Percentiles rank a stretch among this genome's conserved stretches.
These are phyloP conservation scores for Mycena haematopus DNA, from an alignment of 768 basidiomycete genomes.

Conservation along the genomic window DNA sequence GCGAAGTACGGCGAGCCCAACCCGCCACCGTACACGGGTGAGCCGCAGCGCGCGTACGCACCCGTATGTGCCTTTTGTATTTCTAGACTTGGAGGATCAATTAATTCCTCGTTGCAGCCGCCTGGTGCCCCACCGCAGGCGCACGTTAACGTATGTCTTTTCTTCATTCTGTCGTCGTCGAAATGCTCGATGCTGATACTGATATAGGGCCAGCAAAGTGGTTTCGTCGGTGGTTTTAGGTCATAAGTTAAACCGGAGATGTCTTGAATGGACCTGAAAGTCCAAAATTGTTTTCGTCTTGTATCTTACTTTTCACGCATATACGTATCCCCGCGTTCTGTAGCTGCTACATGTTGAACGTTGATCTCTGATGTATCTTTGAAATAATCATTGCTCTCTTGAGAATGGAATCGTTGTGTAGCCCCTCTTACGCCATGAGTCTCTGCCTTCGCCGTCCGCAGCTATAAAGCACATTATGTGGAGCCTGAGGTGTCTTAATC, in stretches of 20 bases:
- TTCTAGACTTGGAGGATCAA: background rate
- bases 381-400: too few relatives aligned
- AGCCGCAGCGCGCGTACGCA: background rate
- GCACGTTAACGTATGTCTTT: constrained; percentile 9
- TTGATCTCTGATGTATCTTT: too few relatives aligned
- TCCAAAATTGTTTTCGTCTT: background rate
- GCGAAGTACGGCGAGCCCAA: constrained; percentile 5
- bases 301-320: background rate
- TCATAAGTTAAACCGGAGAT: background rate
- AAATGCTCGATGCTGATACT: background rate
- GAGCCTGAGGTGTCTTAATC: too few relatives aligned
- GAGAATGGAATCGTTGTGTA: too few relatives aligned
- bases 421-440: too few relatives aligned
- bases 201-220: constrained; percentile 1
- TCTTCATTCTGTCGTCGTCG: background rate
- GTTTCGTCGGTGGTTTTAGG: constrained; percentile 17
- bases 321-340: background rate
- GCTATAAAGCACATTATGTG: too few relatives aligned
- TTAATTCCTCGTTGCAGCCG: background rate
- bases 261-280: background rate
- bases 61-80: background rate
- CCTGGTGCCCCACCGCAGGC: constrained; percentile 18
- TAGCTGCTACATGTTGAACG: background rate
- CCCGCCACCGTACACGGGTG: constrained; percentile 16
- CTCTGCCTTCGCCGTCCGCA: too few relatives aligned